phyloP scores from a whole-genome alignment of 768 basidiomycete genomes.

The Termitomyces titanicus region DNA sequence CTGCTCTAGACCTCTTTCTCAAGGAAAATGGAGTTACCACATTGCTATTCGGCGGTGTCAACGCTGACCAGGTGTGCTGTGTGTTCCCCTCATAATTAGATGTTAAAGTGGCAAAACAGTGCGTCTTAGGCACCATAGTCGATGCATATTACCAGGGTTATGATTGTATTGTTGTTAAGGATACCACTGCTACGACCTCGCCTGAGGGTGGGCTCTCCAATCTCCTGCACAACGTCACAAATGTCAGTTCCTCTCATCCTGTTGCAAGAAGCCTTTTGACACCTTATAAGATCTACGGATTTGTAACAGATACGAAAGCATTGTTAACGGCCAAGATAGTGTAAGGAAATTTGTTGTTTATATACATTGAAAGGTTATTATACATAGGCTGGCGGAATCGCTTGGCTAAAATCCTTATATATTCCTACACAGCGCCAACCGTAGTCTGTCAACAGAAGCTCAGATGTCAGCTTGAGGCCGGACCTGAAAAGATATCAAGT shows the following conservation, averaged over 20 bases:
- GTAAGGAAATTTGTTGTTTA: neutral
- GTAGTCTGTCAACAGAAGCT: neutral
- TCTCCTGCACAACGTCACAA: slow-evolving; percentile 52
- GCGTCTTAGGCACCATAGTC: slow-evolving; percentile 59
- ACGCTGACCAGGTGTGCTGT: slow-evolving; percentile 54
- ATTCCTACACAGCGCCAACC: neutral
- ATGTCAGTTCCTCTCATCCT: slow-evolving; percentile 33
- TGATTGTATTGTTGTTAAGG: slow-evolving; percentile 55
- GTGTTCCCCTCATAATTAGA: neutral
- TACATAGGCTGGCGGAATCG: neutral
- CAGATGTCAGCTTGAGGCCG: slow-evolving; percentile 15
- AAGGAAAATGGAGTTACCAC: slow-evolving; percentile 61
- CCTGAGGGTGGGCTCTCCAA: slow-evolving; percentile 54
- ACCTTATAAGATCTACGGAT: slow-evolving; percentile 43
- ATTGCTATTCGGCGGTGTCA: slow-evolving; percentile 62
- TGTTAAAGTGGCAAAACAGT: slow-evolving; percentile 31
- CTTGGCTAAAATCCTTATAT: neutral
- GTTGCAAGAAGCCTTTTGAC: neutral
- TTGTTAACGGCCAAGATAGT: slow-evolving; percentile 19
- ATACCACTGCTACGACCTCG: slow-evolving; percentile 61
- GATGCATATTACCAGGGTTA: slow-evolving; percentile 66
- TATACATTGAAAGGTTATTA: neutral
- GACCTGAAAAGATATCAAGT: slow-evolving; percentile 19
- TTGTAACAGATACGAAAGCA: slow-evolving; percentile 37
- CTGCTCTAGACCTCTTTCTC: slow-evolving; percentile 59